These are phyloP conservation scores for Backusella mclennaniae DNA, from an alignment of 192 early-diverging fungal species.

Conservation along the genomic window DNA sequence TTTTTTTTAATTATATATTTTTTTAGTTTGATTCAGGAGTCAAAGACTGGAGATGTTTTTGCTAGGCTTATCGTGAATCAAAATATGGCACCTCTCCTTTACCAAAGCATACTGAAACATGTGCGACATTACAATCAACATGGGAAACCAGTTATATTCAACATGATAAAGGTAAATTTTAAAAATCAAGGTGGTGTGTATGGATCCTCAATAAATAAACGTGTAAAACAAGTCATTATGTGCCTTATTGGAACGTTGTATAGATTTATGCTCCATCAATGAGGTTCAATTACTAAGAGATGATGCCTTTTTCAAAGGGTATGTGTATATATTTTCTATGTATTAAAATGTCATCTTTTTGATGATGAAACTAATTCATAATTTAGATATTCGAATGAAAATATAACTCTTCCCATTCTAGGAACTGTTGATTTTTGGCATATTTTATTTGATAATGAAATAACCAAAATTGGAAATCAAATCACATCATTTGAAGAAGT, in stretches of 20 bases:
- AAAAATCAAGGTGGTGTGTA: not conserved
- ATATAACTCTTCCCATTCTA: not conserved
- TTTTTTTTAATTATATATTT: too few relatives aligned
- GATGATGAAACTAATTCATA: too few relatives aligned
- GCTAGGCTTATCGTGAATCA: not conserved
- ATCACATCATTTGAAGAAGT: not conserved
- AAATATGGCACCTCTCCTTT: not conserved
- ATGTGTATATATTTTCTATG: not conserved
- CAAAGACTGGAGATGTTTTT: not conserved
- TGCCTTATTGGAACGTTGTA: not conserved
- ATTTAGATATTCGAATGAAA: not conserved
- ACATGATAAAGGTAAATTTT: slow-evolving; percentile 8
- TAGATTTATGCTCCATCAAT: not conserved
- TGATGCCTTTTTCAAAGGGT: not conserved
- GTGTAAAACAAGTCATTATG: not conserved
- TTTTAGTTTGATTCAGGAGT: slow-evolving; percentile 1
- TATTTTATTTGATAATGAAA: not conserved
- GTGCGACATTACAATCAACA: not conserved
- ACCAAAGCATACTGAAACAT: not conserved
- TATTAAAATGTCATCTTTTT: not conserved
- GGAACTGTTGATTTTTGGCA: not conserved
- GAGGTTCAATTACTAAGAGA: not conserved
- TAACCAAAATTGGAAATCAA: slow-evolving; percentile 11
- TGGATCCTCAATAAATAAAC: not conserved
- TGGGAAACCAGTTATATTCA: not conserved